A percentile compares a stretch with the other conserved stretches of the same genome.
These are phyloP conservation scores for Colletotrichum sidae DNA, from an alignment of 2,329 filamentous ascomycete genomes.

Conservation along the genomic window DNA sequence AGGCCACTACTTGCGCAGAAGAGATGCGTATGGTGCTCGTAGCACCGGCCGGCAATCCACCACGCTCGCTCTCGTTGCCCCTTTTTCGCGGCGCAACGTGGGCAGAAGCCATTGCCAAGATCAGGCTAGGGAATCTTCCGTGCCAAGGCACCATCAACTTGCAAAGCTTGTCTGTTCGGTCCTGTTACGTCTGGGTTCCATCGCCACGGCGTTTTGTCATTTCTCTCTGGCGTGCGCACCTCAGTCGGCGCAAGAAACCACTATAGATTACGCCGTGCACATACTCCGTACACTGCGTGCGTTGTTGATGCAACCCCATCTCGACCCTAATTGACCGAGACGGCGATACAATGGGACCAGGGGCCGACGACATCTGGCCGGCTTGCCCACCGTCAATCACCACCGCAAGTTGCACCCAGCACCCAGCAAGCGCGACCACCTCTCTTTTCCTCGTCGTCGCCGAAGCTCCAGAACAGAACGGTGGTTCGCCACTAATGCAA, in stretches of 20 bases:
- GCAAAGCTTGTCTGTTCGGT: constrained; percentile 32
- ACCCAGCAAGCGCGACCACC: background rate
- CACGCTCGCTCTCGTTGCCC: background rate
- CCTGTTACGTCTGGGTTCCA: background rate
- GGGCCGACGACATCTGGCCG: constrained; percentile 25
- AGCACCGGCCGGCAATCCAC: background rate
- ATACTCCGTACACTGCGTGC: background rate
- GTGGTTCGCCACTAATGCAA: constrained; percentile 32
- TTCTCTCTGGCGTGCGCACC: no score
- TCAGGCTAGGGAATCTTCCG: constrained; percentile 17
- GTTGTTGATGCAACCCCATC: constrained; percentile 15
- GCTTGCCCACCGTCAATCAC: constrained; percentile 7
- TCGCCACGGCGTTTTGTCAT: background rate
- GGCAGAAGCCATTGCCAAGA: constrained; percentile 26
- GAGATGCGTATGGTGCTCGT: background rate
- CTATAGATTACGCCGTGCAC: no score
- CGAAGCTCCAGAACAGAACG: constrained; percentile 22
- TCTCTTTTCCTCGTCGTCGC: constrained; percentile 23
- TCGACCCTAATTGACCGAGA: constrained; percentile 11
- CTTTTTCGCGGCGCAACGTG: background rate
- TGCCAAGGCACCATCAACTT: constrained; percentile 32
- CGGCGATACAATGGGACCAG: background rate
- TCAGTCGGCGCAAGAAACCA: background rate
- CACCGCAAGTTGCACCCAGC: no score
- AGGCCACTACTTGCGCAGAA: background rate